Evolutionary conservation across 2,329 filamentous ascomycete species (phyloP).

Genomic region (Colletotrichum melonis): DNA sequence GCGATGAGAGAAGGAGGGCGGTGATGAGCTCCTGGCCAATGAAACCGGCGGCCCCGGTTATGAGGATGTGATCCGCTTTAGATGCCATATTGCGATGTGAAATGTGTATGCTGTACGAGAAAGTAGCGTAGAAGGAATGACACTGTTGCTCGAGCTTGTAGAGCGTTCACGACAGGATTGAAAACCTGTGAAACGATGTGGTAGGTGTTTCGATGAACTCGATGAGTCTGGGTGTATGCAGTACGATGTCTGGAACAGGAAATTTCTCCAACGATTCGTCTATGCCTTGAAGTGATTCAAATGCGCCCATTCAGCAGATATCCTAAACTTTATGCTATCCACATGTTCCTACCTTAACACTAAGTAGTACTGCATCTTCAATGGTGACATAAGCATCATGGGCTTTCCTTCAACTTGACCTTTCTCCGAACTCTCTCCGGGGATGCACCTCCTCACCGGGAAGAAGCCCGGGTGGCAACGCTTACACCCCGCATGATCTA

Average conservation of each 20-base stretch:
- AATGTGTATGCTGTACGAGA: neutral
- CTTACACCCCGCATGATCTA: neutral
- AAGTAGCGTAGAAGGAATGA: neutral
- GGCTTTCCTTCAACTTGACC: neutral
- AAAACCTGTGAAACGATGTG: too few species aligned
- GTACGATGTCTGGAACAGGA: neutral
- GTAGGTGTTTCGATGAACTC: neutral
- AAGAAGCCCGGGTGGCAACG: slow-evolving; percentile 20
- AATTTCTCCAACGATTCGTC: neutral
- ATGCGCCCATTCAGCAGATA: neutral
- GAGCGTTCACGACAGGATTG: too few species aligned
- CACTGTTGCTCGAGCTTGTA: neutral
- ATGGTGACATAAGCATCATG: neutral
- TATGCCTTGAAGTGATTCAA: neutral
- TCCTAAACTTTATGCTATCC: neutral
- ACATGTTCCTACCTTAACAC: neutral
- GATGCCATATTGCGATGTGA: neutral
- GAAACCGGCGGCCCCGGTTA: slow-evolving; percentile 74
- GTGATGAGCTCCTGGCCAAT: slow-evolving; percentile 71
- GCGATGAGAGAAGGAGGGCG: slow-evolving; percentile 59
- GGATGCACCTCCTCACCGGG: slow-evolving; percentile 9
- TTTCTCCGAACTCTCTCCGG: neutral
- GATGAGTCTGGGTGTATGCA: too few species aligned
- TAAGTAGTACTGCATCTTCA: too few species aligned
- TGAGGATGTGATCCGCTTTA: slow-evolving; percentile 58